phyloP scores from a whole-genome alignment of 2,329 filamentous ascomycete species.

The Fusarium sp. region DNA sequence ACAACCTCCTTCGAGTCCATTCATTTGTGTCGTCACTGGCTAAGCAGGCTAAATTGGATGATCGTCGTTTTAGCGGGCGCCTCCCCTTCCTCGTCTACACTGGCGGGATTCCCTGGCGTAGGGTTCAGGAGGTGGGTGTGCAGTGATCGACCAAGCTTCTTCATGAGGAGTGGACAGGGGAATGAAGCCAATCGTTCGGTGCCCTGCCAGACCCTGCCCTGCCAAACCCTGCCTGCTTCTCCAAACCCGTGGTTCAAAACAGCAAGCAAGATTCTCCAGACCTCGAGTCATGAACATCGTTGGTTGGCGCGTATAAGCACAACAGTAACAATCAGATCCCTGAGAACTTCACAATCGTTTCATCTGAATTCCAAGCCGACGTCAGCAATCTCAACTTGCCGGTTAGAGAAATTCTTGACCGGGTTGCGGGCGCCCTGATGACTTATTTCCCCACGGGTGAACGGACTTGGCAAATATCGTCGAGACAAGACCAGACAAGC shows the following conservation, averaged over 20 bases:
- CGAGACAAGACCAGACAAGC: constrained; percentile 36
- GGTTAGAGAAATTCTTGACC: constrained; percentile 12
- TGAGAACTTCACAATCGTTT: constrained; percentile 19
- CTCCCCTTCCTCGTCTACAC: constrained; percentile 45
- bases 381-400: not conserved
- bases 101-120: constrained; percentile 41
- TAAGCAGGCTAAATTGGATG: constrained; percentile 44
- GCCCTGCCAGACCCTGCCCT: constrained; percentile 34
- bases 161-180: constrained; percentile 33
- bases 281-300: constrained; percentile 26
- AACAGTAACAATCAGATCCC: constrained; percentile 11
- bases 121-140: constrained; percentile 31
- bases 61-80: constrained; percentile 46
- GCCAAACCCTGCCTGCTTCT: constrained; percentile 14
- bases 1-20: constrained; percentile 24
- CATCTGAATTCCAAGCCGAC: constrained; percentile 12
- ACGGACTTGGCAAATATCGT: constrained; percentile 17
- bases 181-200: constrained; percentile 32
- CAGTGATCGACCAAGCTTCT: constrained; percentile 42
- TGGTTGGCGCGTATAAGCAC: constrained; percentile 22
- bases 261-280: constrained; percentile 30
- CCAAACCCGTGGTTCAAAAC: constrained; percentile 27
- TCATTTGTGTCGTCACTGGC: constrained; percentile 36
- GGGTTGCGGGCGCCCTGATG: constrained; percentile 8
- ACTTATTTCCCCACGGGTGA: constrained; percentile 17